A percentile compares a stretch with the other conserved stretches of the same genome.
Conservation (phyloP, 202 grass and related monocot species). For the Zizania palustris region DNA sequence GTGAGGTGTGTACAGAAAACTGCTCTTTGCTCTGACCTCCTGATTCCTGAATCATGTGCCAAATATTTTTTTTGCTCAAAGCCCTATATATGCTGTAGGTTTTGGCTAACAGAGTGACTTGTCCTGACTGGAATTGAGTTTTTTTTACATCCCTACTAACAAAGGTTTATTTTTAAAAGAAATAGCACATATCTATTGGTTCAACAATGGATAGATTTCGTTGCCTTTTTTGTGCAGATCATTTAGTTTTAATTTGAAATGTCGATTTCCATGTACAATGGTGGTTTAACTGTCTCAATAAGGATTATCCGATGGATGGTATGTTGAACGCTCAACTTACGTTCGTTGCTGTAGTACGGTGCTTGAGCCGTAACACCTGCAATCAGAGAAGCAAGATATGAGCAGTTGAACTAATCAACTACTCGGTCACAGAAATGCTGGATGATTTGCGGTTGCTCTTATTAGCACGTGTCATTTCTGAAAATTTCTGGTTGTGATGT, state of each 20-base stretch:
- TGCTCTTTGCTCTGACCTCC: not conserved
- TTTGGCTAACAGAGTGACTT: not conserved
- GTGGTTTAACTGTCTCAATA: not conserved
- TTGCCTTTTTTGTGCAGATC: not conserved
- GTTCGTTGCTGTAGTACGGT: no score
- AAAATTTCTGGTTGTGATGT: no score
- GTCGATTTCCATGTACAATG: not conserved
- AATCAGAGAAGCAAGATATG: no score
- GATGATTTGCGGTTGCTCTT: no score
- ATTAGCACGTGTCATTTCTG: no score
- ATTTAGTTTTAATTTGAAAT: not conserved
- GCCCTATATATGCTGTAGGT: not conserved
- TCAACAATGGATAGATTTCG: not conserved
- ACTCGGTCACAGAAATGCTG: no score
- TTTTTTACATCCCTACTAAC: not conserved
- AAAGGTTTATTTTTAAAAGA: not conserved
- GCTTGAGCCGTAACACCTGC: no score
- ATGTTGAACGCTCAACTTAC: not conserved
- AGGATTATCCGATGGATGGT: not conserved
- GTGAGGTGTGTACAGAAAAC: not conserved
- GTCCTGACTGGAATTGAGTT: not conserved
- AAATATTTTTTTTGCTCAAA: not conserved
- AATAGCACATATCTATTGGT: not conserved
- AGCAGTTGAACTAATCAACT: no score
- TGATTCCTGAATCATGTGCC: not conserved